Evolutionary conservation across 1,284 basidiomycete species (phyloP).

Genomic region (Pterula multifida): DNA sequence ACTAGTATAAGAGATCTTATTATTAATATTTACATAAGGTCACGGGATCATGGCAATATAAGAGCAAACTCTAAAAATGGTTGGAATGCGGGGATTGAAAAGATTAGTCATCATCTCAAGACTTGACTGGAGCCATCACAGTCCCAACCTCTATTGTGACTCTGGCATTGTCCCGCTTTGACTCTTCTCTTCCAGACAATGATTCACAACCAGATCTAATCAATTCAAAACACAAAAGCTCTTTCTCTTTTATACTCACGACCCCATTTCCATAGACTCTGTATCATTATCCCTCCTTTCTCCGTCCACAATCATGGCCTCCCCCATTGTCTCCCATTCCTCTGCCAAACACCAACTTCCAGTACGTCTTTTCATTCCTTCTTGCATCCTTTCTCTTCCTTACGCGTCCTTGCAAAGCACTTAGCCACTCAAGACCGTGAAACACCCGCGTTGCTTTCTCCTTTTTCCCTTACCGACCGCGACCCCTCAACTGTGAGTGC

Average conservation of each 20-base stretch:
- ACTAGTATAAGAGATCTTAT: no score
- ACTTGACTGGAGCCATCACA: background rate
- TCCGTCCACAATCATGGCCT: background rate
- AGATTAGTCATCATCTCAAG: background rate
- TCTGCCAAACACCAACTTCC: background rate
- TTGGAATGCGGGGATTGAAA: no score
- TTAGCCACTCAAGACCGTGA: background rate
- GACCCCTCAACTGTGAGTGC: background rate
- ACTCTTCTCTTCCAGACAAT: background rate
- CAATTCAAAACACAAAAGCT: background rate
- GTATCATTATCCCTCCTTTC: conserved; percentile 1
- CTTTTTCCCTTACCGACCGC: background rate
- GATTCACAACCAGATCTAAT: background rate
- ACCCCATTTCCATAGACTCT: background rate
- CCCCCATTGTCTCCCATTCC: background rate
- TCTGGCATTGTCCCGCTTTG: background rate
- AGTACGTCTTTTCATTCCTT: background rate
- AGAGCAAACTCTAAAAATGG: no score
- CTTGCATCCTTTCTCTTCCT: background rate
- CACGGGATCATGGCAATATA: no score
- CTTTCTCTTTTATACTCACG: conserved; percentile 1
- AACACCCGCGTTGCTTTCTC: background rate
- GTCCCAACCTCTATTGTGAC: background rate
- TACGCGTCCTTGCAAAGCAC: background rate
- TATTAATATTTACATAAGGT: no score